Evolutionary conservation across 345 rosid species (phyloP).

Genomic region (Pseudoturritis turrita): DNA sequence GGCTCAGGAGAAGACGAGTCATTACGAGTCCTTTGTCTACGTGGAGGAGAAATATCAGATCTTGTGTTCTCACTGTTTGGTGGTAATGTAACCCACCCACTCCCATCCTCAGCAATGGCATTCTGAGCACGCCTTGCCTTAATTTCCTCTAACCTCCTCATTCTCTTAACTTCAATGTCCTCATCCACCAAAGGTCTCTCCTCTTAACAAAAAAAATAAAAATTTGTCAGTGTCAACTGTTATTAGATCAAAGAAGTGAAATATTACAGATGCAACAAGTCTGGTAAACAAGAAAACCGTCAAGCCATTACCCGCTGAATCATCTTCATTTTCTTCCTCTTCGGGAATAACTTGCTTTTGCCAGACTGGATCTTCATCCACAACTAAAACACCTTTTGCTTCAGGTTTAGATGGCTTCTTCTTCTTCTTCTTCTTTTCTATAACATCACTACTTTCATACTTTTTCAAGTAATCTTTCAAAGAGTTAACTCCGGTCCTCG

Average conservation of each 20-base stretch:
- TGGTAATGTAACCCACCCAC: constrained; percentile 83
- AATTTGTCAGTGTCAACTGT: neutral
- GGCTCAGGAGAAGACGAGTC: constrained; percentile 63
- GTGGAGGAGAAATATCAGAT: constrained; percentile 69
- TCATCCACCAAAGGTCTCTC: constrained; percentile 79
- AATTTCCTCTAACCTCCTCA: constrained; percentile 72
- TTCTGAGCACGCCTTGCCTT: constrained; percentile 52
- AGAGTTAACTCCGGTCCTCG: constrained; percentile 37
- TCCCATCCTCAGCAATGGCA: constrained; percentile 89
- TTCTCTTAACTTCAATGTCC: constrained; percentile 84
- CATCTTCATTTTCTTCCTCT: constrained; percentile 58
- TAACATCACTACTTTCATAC: constrained; percentile 50
- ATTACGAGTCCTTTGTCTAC: constrained; percentile 40
- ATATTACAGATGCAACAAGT: neutral
- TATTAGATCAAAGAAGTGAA: neutral
- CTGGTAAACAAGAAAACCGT: neutral
- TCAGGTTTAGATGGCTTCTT: constrained; percentile 47
- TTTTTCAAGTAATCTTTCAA: constrained; percentile 75
- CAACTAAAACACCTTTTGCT: constrained; percentile 56
- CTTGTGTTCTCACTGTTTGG: constrained; percentile 12
- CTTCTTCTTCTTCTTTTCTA: constrained; percentile 61
- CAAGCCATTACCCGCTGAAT: constrained; percentile 55
- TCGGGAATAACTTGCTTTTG: constrained; percentile 59
- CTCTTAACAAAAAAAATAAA: constrained; percentile 43
- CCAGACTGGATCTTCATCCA: constrained; percentile 93